A percentile compares a stretch with the other conserved stretches of the same genome.
Evolutionary conservation across 371 early-diverging fungal genomes (phyloP).

Genomic region (Mortierella sp.): DNA sequence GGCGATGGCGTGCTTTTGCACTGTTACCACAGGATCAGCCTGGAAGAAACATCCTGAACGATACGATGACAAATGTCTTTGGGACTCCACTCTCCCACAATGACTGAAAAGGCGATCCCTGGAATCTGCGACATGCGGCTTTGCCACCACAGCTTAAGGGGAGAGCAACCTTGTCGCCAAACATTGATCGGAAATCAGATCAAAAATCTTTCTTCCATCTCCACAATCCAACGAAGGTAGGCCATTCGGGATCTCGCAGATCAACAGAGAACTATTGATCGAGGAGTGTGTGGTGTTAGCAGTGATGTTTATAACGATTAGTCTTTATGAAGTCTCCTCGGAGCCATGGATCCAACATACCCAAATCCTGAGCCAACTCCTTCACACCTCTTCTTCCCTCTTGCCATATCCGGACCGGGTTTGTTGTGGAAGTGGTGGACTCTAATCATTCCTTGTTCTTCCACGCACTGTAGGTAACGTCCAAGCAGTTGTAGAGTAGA

Average conservation of each 20-base stretch:
- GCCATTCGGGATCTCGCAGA: background rate
- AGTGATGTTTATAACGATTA: constrained; percentile 51
- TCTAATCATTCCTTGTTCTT: background rate
- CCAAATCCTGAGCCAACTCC: constrained; percentile 50
- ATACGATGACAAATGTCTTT: no score
- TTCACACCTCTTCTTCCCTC: background rate
- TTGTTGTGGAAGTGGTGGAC: background rate
- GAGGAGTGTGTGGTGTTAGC: background rate
- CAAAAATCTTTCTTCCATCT: no score
- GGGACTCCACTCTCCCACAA: no score
- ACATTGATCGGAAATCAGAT: no score
- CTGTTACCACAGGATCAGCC: background rate
- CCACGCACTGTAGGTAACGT: no score
- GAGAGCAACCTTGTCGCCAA: background rate
- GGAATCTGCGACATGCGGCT: no score
- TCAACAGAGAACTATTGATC: background rate
- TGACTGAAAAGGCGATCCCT: no score
- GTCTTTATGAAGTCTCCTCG: constrained; percentile 54
- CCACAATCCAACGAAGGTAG: background rate
- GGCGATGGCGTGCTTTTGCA: background rate
- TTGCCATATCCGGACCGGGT: background rate
- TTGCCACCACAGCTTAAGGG: background rate
- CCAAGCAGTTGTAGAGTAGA: no score
- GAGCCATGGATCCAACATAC: constrained; percentile 55
- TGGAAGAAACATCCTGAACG: no score